Evolutionary conservation across 2,329 filamentous ascomycete genomes (phyloP).

Genomic region (Fusarium mangiferae): DNA sequence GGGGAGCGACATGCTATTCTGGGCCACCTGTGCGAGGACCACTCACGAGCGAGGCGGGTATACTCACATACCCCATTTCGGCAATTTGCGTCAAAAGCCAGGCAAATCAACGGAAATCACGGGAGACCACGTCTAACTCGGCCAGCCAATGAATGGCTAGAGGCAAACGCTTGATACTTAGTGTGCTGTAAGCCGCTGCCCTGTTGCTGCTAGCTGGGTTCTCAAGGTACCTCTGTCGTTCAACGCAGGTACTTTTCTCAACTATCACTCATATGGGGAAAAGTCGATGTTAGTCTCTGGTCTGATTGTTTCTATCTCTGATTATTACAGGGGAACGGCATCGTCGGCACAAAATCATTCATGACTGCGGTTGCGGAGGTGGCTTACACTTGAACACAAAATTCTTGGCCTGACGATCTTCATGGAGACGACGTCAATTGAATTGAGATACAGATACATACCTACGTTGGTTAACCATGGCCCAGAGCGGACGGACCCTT

Average conservation of each 20-base stretch:
- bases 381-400: slow-evolving; percentile 4
- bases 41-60: slow-evolving; percentile 8
- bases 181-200: neutral
- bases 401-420: slow-evolving; percentile 8
- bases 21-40: slow-evolving; percentile 25
- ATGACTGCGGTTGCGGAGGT: neutral
- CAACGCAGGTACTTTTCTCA: neutral
- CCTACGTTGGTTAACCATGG: neutral
- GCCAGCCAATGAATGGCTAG: neutral
- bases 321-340: neutral
- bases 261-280: neutral
- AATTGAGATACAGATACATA: neutral
- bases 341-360: neutral
- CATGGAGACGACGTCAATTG: neutral
- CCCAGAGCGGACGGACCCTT: slow-evolving; percentile 1
- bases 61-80: neutral
- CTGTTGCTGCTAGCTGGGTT: neutral
- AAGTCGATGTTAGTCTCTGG: neutral
- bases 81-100: slow-evolving; percentile 10
- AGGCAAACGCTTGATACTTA: neutral
- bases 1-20: slow-evolving; percentile 6
- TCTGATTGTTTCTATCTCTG: neutral
- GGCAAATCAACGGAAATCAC: slow-evolving; percentile 1
- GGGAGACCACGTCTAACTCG: neutral
- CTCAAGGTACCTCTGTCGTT: neutral